These are phyloP conservation scores for Fraxinus anomala DNA, from an alignment of 257 asterid genomes.

Conservation along the genomic window DNA sequence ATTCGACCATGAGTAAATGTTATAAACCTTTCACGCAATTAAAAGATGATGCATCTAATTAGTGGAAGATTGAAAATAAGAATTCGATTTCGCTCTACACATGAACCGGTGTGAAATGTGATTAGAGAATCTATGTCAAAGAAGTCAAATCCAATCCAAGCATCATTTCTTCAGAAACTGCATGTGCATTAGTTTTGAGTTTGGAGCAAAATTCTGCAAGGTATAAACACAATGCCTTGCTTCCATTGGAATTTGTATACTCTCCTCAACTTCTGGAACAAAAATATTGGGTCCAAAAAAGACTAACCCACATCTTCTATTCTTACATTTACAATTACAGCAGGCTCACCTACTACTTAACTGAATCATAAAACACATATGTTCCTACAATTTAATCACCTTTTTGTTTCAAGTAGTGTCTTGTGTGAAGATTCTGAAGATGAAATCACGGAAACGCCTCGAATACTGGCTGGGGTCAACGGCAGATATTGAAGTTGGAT, in stretches of 20 bases:
- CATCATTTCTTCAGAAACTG: background rate
- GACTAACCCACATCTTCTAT: background rate
- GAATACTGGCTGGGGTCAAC: slow-evolving; percentile 45
- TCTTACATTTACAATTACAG: background rate
- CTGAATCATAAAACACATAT: background rate
- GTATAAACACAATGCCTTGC: background rate
- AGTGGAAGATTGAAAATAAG: too few relatives aligned
- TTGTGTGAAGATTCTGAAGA: slow-evolving; percentile 40
- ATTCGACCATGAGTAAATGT: too few relatives aligned
- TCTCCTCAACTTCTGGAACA: background rate
- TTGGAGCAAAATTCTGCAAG: background rate
- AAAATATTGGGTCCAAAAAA: background rate
- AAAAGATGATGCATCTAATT: too few relatives aligned
- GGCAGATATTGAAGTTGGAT: slow-evolving; percentile 44
- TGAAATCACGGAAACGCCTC: slow-evolving; percentile 44
- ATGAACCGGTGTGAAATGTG: background rate
- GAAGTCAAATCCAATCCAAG: background rate
- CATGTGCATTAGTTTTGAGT: background rate
- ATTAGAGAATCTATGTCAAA: background rate
- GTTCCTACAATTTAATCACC: background rate
- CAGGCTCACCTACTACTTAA: background rate
- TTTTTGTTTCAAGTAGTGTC: slow-evolving; percentile 15
- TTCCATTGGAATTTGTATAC: background rate
- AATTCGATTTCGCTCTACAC: background rate
- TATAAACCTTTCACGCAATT: too few relatives aligned